Evolutionary conservation across 192 early-diverging fungal genomes (phyloP).

Genomic region (Dimargaris verticillata): DNA sequence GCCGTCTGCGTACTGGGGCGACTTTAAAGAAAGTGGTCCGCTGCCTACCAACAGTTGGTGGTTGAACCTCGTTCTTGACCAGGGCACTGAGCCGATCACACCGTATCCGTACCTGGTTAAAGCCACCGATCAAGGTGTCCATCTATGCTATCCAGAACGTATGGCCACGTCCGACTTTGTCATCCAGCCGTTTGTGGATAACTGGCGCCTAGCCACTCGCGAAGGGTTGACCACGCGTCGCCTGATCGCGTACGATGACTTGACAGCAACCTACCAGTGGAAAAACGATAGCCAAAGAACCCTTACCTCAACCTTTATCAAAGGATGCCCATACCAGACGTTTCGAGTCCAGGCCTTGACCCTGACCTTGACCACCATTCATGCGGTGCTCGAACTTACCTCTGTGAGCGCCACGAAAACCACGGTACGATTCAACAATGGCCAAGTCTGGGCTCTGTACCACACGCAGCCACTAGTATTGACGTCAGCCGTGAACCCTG

Average conservation of each 20-base stretch:
- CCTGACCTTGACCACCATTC: conserved; percentile 22
- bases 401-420: conserved; percentile 12
- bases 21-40: conserved; percentile 15
- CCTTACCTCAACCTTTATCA: conserved; percentile 30
- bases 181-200: conserved; percentile 16
- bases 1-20: no score
- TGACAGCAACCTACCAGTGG: conserved; percentile 28
- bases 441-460: conserved; percentile 27
- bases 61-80: conserved; percentile 25
- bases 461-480: neutral
- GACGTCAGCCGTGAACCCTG: no score
- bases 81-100: conserved; percentile 22
- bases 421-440: conserved; percentile 28
- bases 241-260: conserved; percentile 21
- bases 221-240: no score
- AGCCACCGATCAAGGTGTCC: conserved; percentile 16
- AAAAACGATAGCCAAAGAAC: conserved; percentile 1
- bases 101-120: conserved; percentile 29
- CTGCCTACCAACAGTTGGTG: conserved; percentile 31
- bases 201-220: conserved; percentile 23
- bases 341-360: conserved; percentile 20
- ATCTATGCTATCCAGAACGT: conserved; percentile 21
- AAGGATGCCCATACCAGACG: conserved; percentile 32
- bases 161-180: conserved; percentile 9
- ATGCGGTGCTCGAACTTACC: conserved; percentile 21